A percentile compares a stretch with the other conserved stretches of the same genome.
Evolutionary conservation across 179 eudicot genomes (phyloP).

Genomic region (Corrigiola litoralis): DNA sequence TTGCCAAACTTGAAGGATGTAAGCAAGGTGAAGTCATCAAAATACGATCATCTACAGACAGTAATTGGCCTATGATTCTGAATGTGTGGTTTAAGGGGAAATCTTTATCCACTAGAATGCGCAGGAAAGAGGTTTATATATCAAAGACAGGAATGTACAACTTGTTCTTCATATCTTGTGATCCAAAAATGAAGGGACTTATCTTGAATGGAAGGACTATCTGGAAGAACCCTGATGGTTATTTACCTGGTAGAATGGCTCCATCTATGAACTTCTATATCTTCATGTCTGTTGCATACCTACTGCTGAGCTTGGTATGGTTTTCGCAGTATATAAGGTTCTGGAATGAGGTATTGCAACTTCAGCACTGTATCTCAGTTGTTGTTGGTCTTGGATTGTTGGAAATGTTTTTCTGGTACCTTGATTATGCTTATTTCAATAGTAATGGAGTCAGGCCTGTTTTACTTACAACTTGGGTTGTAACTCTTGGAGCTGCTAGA

Average conservation of each 20-base stretch:
- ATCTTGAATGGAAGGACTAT: constrained; percentile 67
- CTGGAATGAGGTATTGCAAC: constrained; percentile 84
- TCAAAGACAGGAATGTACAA: constrained; percentile 94
- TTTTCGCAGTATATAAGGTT: constrained; percentile 67
- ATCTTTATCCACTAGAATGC: constrained; percentile 49
- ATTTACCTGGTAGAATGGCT: constrained; percentile 95
- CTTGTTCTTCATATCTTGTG: constrained; percentile 89
- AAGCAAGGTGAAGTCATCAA: constrained; percentile 88
- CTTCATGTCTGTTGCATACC: constrained; percentile 74
- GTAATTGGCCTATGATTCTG: constrained; percentile 67
- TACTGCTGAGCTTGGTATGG: constrained; percentile 64
- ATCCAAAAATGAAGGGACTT: constrained; percentile 72
- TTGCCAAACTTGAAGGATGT: constrained; percentile 95
- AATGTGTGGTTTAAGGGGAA: constrained; percentile 70
- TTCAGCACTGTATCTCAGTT: constrained; percentile 81
- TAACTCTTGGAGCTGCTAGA: constrained; percentile 84
- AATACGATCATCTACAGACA: constrained; percentile 56
- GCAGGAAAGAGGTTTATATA: constrained; percentile 48
- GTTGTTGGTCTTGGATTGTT: constrained; percentile 78
- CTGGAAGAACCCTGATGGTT: constrained; percentile 97
- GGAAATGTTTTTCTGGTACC: constrained; percentile 90
- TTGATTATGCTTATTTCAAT: constrained; percentile 84
- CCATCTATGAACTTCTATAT: constrained; percentile 83
- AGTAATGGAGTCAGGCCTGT: constrained; percentile 79
- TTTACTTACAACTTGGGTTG: constrained; percentile 81